A percentile compares a stretch with the other conserved stretches of the same genome.
Conservation (phyloP, 352 stramenopile species). For the Halophytophthora polymorphica region DNA sequence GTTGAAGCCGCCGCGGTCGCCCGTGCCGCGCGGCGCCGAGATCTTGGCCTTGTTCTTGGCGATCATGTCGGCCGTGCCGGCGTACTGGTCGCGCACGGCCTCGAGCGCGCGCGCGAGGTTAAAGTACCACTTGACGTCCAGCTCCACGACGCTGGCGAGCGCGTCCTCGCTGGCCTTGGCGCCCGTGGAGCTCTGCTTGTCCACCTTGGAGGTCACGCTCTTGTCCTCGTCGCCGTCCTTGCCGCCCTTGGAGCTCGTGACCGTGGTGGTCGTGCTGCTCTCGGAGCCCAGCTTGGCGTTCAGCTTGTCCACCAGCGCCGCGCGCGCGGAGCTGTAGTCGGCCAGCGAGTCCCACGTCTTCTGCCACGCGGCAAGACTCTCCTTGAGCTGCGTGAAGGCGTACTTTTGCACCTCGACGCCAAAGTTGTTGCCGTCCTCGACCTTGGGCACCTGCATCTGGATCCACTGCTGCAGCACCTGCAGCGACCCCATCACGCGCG, state of each 20-base stretch:
- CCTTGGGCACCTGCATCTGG: slow-evolving; percentile 66
- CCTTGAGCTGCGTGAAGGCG: slow-evolving; percentile 65
- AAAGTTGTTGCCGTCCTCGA: slow-evolving; percentile 87
- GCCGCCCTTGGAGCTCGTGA: slow-evolving; percentile 50
- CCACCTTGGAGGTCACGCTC: slow-evolving; percentile 49
- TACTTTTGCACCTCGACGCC: slow-evolving; percentile 85
- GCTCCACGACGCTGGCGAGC: slow-evolving; percentile 58
- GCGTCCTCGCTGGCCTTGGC: slow-evolving; percentile 45
- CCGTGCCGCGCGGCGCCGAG: slow-evolving; percentile 57
- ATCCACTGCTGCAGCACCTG: slow-evolving; percentile 71
- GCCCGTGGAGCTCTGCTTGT: slow-evolving; percentile 46
- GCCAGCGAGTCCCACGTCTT: slow-evolving; percentile 73
- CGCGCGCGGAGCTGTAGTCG: slow-evolving; percentile 67
- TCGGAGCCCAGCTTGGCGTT: slow-evolving; percentile 63
- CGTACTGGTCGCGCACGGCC: slow-evolving; percentile 76
- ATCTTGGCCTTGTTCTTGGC: slow-evolving; percentile 85
- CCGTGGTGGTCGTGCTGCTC: slow-evolving; percentile 52
- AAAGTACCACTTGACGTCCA: slow-evolving; percentile 86
- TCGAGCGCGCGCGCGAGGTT: slow-evolving; percentile 70
- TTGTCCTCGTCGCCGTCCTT: slow-evolving; percentile 79
- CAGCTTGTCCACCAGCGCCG: slow-evolving; percentile 68
- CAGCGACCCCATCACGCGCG: slow-evolving; percentile 39
- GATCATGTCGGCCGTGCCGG: slow-evolving; percentile 62
- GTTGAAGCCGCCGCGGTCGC: slow-evolving; percentile 66
- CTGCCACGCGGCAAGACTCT: slow-evolving; percentile 60